Base-by-base conservation (phyloP, 2,329 filamentous ascomycete genomes). In the Myotisia sp. region DNA sequence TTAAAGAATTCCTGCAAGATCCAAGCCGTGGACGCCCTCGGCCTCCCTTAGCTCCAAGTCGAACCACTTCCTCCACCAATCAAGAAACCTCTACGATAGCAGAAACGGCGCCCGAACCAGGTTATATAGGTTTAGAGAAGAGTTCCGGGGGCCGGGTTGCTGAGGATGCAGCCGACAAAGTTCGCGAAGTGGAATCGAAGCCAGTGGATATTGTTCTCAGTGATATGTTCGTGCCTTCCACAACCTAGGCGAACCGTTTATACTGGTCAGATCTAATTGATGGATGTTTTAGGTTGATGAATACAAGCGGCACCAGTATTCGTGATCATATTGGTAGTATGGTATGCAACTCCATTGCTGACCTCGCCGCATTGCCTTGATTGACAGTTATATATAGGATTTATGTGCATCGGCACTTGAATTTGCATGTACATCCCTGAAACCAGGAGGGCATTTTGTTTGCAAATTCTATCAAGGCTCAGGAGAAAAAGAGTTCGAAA, bases 261-360 rank as follows among this genome's bases (percentile, higher is more conserved):
- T n/a, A 4, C 8, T n/a, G 24, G 10, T 34, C 18, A 34, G 22
- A 7, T n/a, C 5, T 12, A 10, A 58, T n/a, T n/a, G n/a, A n/a
- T n/a, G n/a, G n/a, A n/a, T n/a, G n/a, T n/a, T n/a, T 63, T 70
- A 98, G 90, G 90, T 79, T 98, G 79, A 93, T 94, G 85, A 98
- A 98, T 61, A 94, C 87, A 48, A 93, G 81, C 62, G 90, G 90
- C 37, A 79, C 83, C 50, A 60, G 61, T 13, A 90, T 92, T 53
- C 74, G 76, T 44, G 90, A 98, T 59, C 90, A 98, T 59, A 78
- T 76, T 6, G 82, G 83, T 19, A 94, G 85, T 60, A 95, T 98
- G 83, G 87, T 94, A 62, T 53, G 8, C 23, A 8, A 16, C 10
- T 26, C 31, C 9, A 22, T 24, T 4, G n/a, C n/a, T n/a, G 2